Base-by-base conservation (phyloP, 768 basidiomycete genomes). In the Fistulinella prunicolor region DNA sequence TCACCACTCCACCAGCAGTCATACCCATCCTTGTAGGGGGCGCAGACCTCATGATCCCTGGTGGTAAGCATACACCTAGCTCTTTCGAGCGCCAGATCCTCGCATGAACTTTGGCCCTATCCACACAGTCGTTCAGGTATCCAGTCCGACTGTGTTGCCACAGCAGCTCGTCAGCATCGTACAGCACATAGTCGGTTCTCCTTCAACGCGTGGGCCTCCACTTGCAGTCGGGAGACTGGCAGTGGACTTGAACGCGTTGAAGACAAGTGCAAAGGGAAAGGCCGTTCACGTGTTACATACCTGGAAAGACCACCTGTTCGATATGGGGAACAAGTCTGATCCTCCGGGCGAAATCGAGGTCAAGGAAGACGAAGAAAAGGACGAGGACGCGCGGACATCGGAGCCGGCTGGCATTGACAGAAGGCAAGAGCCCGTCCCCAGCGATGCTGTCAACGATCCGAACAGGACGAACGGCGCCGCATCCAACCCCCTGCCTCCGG, bases 41-140 rank as follows among this genome's bases (percentile, higher is more conserved):
- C n/a, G 88, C 90, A 0, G 89, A 94, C 69, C 76, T 93, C 8
- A 92, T 94, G 89, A 82, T 87, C 28, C 88, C 90, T 4, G 90
- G 89, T 66, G 86, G 87, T 86, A 60, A 60, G 82, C 71, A 38
- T 20, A 28, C 14, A 1, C 21, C 13, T 5, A 5, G 14, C 16
- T 17, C 12, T 32, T 38, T 16, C 13, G 14, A n/a, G 21, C 13
- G 19, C 12, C 19, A 13, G 19, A 26, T n/a, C 38, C 38, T 44
- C 24, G 35, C 37, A 16, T 38, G 35, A 26, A 26, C 10, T 24
- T n/a, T n/a, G n/a, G n/a, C 13, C 17, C 44, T 16, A 23, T 22
- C 42, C 16, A 14, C 6, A 16, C 62, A 88, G 86, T 89, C 51
- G 70, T 86, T 36, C 76, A 80, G 60, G 73, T 75, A 53, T 67